Evolutionary conservation across 2,329 filamentous ascomycete species (phyloP), one percentile per base, ranked within the genome.

Genomic region (Cryoendolithus antarcticus): DNA sequence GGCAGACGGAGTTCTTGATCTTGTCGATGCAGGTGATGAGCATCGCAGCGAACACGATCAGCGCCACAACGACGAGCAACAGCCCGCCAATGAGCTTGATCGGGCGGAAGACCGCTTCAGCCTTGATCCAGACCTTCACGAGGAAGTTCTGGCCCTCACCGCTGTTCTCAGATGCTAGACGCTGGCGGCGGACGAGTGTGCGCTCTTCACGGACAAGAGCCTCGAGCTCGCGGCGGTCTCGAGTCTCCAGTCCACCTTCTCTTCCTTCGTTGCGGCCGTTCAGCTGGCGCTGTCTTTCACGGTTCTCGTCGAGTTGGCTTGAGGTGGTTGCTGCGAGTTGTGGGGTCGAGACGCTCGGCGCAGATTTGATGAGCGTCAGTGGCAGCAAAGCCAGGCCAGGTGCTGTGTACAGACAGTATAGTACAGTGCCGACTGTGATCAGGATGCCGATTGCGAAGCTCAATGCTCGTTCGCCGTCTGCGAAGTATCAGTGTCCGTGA

Each of bases 21-120:
- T 96, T 96, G 72, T 98, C 91, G 54, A 96, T 86, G 49, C 79
- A 82, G 0, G 89, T 96, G 57, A 96, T 82, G 50, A 96, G 73
- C 86, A 98, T 96, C 9, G 85, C 93, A 6, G 81, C 73, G 74
- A 86, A 93, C 49, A 93, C 72, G 32, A 93, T 49, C 9, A 94
- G 62, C 1, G 84, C 72, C 13, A 94, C 58, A 2, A 86, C 48
- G 27, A 95, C 70, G 2, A 96, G 65, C 0, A 93, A 50, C 35
- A 95, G 67, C 9, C 91, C 91, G 2, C 85, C 82, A 9, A 96
- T 61, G 32, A 96, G 75, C 65, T 93, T 94, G 51, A 98, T 66
- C 1, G 91, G 91, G 6, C 88, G 76, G 61, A 96, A 82, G 30
- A 93, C 63, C 10, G 84, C 82, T 55, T 84, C 83, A 9, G 82